Evolutionary conservation across 106 monocot genomes (phyloP).

Genomic region (Iris macrosiphon): DNA sequence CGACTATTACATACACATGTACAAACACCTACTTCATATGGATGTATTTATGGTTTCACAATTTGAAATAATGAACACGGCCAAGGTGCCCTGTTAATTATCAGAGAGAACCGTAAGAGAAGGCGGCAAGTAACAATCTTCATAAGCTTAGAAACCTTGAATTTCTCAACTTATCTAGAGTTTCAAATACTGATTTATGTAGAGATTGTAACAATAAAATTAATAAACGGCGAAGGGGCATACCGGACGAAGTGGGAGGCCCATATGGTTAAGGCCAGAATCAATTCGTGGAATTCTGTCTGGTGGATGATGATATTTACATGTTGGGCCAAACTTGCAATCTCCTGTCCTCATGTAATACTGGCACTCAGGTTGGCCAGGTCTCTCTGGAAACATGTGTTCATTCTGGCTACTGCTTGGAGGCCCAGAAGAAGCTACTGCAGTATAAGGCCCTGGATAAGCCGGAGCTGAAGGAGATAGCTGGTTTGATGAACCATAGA

Average conservation of each 20-base stretch:
- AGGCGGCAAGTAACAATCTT: too few species aligned
- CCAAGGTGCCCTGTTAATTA: too few species aligned
- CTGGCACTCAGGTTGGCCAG: constrained; percentile 81
- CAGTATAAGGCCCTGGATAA: constrained; percentile 33
- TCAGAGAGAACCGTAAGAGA: too few species aligned
- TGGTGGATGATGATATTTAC: constrained; percentile 87
- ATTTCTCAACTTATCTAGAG: too few species aligned
- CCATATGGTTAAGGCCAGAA: constrained; percentile 72
- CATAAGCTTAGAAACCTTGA: too few species aligned
- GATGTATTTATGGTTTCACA: too few species aligned
- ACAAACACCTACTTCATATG: too few species aligned
- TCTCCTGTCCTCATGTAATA: constrained; percentile 87
- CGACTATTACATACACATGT: too few species aligned
- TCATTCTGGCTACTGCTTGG: constrained; percentile 50
- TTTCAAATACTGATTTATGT: too few species aligned
- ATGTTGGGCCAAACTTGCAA: constrained; percentile 85
- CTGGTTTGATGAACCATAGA: constrained; percentile 55
- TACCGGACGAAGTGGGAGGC: constrained; percentile 95
- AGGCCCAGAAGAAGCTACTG: constrained; percentile 35
- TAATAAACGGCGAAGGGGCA: neutral
- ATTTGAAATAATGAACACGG: too few species aligned
- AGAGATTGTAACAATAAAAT: neutral
- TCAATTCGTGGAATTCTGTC: constrained; percentile 51
- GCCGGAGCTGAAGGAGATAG: constrained; percentile 54
- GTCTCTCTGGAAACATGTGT: constrained; percentile 62